These are phyloP conservation scores for Digitaria exilis DNA, from an alignment of 202 grass and related monocot genomes.

Conservation along the genomic window DNA sequence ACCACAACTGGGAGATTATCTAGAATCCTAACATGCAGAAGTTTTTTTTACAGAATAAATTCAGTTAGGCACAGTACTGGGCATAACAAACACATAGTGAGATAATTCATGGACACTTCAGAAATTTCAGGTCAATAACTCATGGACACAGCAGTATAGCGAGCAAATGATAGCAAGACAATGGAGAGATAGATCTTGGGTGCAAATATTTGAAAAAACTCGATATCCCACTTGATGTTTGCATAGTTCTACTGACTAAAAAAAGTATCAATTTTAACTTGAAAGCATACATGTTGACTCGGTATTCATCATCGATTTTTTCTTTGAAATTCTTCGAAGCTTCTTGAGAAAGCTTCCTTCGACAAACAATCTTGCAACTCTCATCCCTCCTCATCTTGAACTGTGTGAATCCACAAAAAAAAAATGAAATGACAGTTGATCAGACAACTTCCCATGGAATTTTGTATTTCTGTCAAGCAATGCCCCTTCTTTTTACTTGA, in stretches of 20 bases:
- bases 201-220: background rate
- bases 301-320: conserved; percentile 98
- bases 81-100: conserved; percentile 12
- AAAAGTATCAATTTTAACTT: conserved; percentile 8
- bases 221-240: background rate
- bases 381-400: conserved; percentile 97
- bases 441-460: background rate
- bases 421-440: conserved; percentile 19
- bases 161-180: background rate
- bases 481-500: background rate
- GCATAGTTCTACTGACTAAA: background rate
- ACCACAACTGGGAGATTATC: conserved; percentile 98
- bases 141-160: background rate
- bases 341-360: conserved; percentile 67
- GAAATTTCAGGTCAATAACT: background rate
- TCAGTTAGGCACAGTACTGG: conserved; percentile 16
- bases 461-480: background rate
- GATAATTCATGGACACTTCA: background rate
- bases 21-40: conserved; percentile 69
- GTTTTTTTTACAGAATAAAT: background rate
- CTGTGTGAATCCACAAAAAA: conserved; percentile 50
- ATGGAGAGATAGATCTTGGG: background rate
- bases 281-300: conserved; percentile 91
- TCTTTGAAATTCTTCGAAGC: conserved; percentile 97
- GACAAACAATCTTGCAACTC: conserved; percentile 86